Conservation (phyloP, 345 rosid genomes). For the Eucalyptus erythrocorys region DNA sequence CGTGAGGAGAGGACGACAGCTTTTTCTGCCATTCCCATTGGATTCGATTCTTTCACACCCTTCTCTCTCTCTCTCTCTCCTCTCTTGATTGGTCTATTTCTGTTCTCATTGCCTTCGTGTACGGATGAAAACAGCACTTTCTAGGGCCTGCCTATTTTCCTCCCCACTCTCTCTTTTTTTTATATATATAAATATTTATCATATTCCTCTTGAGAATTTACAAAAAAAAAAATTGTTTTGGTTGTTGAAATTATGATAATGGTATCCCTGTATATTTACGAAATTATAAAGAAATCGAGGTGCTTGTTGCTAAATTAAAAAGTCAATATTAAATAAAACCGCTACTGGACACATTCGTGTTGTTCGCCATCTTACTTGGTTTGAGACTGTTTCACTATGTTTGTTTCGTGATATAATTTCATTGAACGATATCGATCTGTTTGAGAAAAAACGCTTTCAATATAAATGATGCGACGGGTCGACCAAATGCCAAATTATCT, state of each 20-base stretch:
- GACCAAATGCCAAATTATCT: neutral
- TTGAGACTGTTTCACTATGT: too few species aligned
- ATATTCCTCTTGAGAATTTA: neutral
- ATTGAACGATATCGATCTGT: fast-evolving
- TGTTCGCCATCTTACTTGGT: neutral
- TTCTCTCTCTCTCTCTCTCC: neutral
- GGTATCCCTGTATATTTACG: fast-evolving
- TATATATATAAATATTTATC: neutral
- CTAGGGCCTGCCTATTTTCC: neutral
- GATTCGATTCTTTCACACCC: neutral
- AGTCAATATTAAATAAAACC: too few species aligned
- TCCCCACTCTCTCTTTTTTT: fast-evolving
- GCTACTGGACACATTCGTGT: fast-evolving
- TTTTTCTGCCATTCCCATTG: neutral
- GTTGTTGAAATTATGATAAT: too few species aligned
- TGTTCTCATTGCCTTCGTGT: neutral
- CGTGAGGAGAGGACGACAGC: neutral
- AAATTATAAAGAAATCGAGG: neutral
- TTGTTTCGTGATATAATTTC: neutral
- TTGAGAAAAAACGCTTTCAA: neutral
- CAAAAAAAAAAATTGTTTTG: neutral
- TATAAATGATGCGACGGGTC: fast-evolving
- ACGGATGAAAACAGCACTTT: neutral
- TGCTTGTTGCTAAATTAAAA: neutral
- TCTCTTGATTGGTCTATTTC: neutral